phyloP scores from a whole-genome alignment of 305 asterid species.

The Fraxinus nigra region DNA sequence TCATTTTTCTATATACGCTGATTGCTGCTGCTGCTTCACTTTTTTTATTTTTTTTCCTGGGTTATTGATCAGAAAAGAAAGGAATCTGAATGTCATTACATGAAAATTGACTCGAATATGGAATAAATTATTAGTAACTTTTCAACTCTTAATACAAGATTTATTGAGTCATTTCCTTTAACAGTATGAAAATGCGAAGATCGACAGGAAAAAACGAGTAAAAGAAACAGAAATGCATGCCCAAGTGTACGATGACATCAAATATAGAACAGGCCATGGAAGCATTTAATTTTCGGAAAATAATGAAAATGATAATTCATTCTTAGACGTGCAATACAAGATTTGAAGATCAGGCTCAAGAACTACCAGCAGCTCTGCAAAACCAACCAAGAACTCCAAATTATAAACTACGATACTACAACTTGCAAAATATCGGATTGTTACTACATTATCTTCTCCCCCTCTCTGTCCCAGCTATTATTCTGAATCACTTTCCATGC shows the following conservation, averaged over 20 bases:
- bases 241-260: neutral
- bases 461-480: slow-evolving; percentile 17
- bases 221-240: neutral
- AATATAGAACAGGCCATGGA: neutral
- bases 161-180: neutral
- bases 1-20: neutral
- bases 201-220: neutral
- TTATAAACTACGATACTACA: neutral
- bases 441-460: neutral
- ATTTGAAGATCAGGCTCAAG: neutral
- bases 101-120: neutral
- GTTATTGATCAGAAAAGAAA: neutral
- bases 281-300: neutral
- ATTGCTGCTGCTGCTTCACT: neutral
- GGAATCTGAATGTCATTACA: neutral
- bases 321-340: neutral
- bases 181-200: neutral
- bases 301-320: neutral
- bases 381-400: neutral
- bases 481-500: slow-evolving; percentile 85
- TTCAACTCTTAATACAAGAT: neutral
- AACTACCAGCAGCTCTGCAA: neutral
- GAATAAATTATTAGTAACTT: neutral
- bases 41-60: neutral
- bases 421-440: neutral